phyloP scores from a whole-genome alignment of 371 early-diverging fungal genomes.

The Actinomucor elegans region DNA sequence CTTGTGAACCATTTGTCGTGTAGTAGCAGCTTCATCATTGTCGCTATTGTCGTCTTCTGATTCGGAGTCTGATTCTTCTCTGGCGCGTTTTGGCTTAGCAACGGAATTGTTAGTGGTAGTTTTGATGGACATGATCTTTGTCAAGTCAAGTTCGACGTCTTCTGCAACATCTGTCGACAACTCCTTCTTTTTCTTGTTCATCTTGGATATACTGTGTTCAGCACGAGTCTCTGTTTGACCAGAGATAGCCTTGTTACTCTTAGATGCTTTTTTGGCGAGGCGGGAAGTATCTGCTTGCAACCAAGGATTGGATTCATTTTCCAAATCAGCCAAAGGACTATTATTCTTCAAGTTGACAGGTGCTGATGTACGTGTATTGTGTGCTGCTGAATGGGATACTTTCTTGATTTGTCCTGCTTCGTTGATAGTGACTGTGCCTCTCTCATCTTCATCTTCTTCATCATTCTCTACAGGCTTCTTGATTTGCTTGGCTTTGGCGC shows the following conservation, averaged over 20 bases:
- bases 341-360: conserved; percentile 45
- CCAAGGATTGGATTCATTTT: conserved; percentile 64
- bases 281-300: conserved; percentile 51
- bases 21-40: conserved; percentile 30
- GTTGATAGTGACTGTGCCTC: conserved; percentile 36
- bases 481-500: conserved; percentile 34
- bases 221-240: conserved; percentile 53
- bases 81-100: conserved; percentile 17
- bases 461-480: not conserved
- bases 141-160: conserved; percentile 57
- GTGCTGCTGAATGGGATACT: conserved; percentile 58
- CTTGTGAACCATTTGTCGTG: conserved; percentile 43
- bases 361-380: conserved; percentile 58
- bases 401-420: conserved; percentile 63
- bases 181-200: conserved; percentile 50
- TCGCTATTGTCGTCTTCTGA: conserved; percentile 20
- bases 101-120: not conserved
- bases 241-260: conserved; percentile 49
- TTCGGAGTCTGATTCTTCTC: conserved; percentile 22
- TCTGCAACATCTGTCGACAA: conserved; percentile 42
- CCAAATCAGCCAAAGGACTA: conserved; percentile 27
- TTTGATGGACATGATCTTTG: conserved; percentile 10
- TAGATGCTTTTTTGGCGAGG: conserved; percentile 57
- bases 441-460: not conserved
- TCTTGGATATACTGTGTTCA: conserved; percentile 60